Base-by-base conservation (phyloP, 495 filamentous ascomycete genomes). In the Aspergillus funiculosus region DNA sequence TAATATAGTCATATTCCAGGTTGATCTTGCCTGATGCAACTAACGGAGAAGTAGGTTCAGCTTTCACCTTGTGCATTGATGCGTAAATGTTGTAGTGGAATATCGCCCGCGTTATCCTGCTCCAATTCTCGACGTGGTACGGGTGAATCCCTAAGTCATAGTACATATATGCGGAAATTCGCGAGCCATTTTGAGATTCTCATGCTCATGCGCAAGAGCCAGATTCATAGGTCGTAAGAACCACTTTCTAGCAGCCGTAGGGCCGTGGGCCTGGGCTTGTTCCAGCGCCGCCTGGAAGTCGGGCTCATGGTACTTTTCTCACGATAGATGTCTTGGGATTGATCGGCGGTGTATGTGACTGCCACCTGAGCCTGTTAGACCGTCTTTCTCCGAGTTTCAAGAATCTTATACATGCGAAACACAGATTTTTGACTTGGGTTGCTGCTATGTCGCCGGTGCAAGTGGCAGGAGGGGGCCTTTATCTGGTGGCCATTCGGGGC, bases 141-240 rank as follows among this genome's bases (percentile, higher is more conserved):
- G 60, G 57, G 38, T 63, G 59, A 21, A 63, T 55, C 2, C 62
- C 59, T 4, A 65, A 41, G 62, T 62, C 59, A 65, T 58, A 10
- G 53, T 59, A 36, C 59, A 65, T 37, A 54, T 58, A 0, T 48
- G 29, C 0, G 57, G 50, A 38, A 55, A 59, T 29, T 55, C 9
- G 14, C 48, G 50, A 4, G 50, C 47, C 10, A 54, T 20, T 4
- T 49, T 10, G 0, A 61, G 39, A 15, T 60, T 64, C 11, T 49
- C 19, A 21, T 53, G 41, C 11, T 49, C 19, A 21, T 53, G 41
- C 4, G 57, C 54, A 1, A 51, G 54, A 0, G 48, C 29, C 0
- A 64, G 51, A 6, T 48, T 57, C 59, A 60, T 64, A 1, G 59
- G 60, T 1, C 54, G 62, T 14, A 64, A 46, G 38, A 64, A 54